Base-by-base conservation (phyloP, 306 rosid species). In the Aeschynomene evenia region DNA sequence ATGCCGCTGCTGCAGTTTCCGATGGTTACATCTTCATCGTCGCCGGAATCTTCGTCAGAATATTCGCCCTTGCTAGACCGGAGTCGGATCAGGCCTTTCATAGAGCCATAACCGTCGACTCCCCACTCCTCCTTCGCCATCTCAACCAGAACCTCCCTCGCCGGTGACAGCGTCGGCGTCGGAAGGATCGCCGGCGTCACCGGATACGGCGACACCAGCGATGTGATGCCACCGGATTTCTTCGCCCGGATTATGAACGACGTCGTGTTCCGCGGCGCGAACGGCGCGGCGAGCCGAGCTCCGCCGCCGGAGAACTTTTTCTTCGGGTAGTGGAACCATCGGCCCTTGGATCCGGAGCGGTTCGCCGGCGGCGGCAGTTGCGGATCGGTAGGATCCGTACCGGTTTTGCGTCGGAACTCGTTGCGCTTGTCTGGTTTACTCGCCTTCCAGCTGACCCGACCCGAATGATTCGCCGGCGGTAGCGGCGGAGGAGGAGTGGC, bases 71-170 rank as follows among this genome's bases (percentile, higher is more conserved):
- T 69, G 77, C 86, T 72, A 12, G 79, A 82, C 9, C 96, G 78
- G 39, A 92, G 89, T 76, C 95, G 71, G 51, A 92, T 89, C 72
- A 84, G 62, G 7, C 96, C 95, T 14, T 89, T 89, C 98, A 92
- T 92, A 7, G 92, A 85, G 2, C 95, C 98, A 29, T 92, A 92
- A 2, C 89, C 88, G 73, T 92, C 86, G 14, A 92, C 89, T 4
- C 95, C 95, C 95, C 90, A 92, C 83, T 87, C 92, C 61, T 87
- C 91, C 68, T 86, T 87, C 2, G 88, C 96, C 88, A 75, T 82
- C 63, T 81, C 89, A 7, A 84, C 84, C 61, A 85, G 59, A 3
- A 81, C 77, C 92, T 86, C 96, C 37, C 86, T 70, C 3, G 89
- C 83, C 3, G 91, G 92, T 3, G 95, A 87, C 68, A 85, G 75